Conservation (phyloP, 805 yeast species). For the Candida ascalaphidarum region DNA sequence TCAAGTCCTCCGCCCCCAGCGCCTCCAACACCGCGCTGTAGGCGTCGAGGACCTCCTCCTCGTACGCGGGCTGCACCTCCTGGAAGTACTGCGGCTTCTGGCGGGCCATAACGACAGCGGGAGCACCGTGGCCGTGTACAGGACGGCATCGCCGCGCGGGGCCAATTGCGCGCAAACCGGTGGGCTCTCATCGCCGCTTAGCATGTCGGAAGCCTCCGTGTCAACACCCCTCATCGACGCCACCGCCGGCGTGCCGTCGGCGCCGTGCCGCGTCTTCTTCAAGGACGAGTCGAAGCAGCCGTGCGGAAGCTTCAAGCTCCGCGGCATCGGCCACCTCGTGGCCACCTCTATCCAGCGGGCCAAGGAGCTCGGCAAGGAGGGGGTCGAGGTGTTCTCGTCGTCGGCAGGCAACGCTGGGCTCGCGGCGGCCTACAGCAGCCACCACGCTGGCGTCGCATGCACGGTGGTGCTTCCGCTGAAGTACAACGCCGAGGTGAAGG, state of each 20-base stretch:
- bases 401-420: constrained; percentile 30
- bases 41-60: constrained; percentile 26
- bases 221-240: constrained; percentile 2
- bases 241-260: too few relatives aligned
- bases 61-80: constrained; percentile 11
- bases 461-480: constrained; percentile 21
- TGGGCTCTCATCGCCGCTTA: too few relatives aligned
- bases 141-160: too few relatives aligned
- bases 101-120: constrained; percentile 1
- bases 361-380: constrained; percentile 3
- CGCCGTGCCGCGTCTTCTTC: constrained; percentile 4
- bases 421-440: constrained; percentile 23
- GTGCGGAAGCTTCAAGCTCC: constrained; percentile 7
- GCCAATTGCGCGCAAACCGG: too few relatives aligned
- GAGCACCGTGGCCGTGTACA: not conserved
- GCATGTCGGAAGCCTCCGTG: too few relatives aligned
- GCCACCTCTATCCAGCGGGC: constrained; percentile 1
- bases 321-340: constrained; percentile 6
- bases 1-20: constrained; percentile 16
- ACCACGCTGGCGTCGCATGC: constrained; percentile 11
- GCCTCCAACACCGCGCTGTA: constrained; percentile 16
- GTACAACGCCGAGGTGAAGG: constrained; percentile 10
- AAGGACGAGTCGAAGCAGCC: constrained; percentile 8
- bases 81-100: constrained; percentile 5
- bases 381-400: constrained; percentile 16